phyloP scores from a whole-genome alignment of 805 yeast genomes.

The Starmera quercuum region DNA sequence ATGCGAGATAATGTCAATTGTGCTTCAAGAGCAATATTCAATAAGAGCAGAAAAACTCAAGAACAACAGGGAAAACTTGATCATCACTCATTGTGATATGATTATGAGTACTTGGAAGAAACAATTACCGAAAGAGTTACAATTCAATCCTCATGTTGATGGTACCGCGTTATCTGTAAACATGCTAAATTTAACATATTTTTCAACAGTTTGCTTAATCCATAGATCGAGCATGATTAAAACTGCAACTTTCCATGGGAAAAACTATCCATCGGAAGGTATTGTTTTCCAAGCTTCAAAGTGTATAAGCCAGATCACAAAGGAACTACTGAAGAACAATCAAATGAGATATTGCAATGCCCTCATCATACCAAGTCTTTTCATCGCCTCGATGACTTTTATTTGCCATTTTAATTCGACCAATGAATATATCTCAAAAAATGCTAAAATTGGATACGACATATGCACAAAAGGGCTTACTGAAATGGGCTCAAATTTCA shows the following conservation, averaged over 20 bases:
- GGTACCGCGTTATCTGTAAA: slow-evolving; percentile 41
- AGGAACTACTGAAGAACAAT: slow-evolving; percentile 41
- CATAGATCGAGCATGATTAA: slow-evolving; percentile 62
- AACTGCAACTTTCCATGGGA: slow-evolving; percentile 21
- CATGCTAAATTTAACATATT: slow-evolving; percentile 59
- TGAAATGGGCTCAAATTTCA: slow-evolving; percentile 42
- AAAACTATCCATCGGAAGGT: slow-evolving; percentile 33
- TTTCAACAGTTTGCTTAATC: slow-evolving; percentile 60
- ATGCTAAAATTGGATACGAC: slow-evolving; percentile 27
- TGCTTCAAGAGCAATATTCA: slow-evolving; percentile 60
- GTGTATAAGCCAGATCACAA: slow-evolving; percentile 58
- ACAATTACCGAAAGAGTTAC: slow-evolving; percentile 53
- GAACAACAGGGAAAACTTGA: slow-evolving; percentile 34
- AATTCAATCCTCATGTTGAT: slow-evolving; percentile 50
- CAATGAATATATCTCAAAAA: slow-evolving; percentile 24
- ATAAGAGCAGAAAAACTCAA: slow-evolving; percentile 54
- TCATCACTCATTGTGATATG: slow-evolving; percentile 56
- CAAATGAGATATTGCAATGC: slow-evolving; percentile 49
- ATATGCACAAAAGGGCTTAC: slow-evolving; percentile 25
- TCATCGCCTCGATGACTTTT: slow-evolving; percentile 62
- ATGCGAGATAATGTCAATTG: slow-evolving; percentile 64
- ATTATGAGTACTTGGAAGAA: slow-evolving; percentile 74
- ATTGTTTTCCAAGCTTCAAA: slow-evolving; percentile 78
- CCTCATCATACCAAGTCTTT: slow-evolving; percentile 48
- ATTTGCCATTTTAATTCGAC: slow-evolving; percentile 53